Base-by-base conservation (phyloP, 345 rosid species). In the Euphorbia lathyris region DNA sequence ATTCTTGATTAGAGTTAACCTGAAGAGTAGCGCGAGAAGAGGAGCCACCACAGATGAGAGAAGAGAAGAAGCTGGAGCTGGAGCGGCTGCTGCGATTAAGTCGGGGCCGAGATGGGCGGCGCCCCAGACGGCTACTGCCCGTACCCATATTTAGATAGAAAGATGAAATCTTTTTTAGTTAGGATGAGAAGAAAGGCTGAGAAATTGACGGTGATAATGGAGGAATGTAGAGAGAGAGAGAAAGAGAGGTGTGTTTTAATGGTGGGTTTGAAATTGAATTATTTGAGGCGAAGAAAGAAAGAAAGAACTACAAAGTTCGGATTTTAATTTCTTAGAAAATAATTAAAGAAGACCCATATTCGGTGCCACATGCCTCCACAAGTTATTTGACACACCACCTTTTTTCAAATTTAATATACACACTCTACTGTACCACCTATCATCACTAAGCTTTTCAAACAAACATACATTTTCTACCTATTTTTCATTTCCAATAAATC, bases 31-130 rank as follows among this genome's bases (percentile, higher is more conserved):
- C 69, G 42, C 73, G 82, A 56, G 87, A 83, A 27, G 85, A 72
- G 53, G 85, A 81, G 72, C 87, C 69, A 56, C 90, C 85, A 36
- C 93, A 88, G 71, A 68, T 20, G 75, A 83, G 32, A 60, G 83
- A 62, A 63, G 84, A 83, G 36, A 83, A 76, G 32, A 83, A 30
- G 40, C 65, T 59, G 66, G 77, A 70, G 58, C 72, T 2, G 38
- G 38, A 34, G 38, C 38, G 73, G 52, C 64, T 68, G 50, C 76
- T 16, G 66, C 80, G 79, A 77, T 68, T 79, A 65, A 50, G 63
- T 34, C 81, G 77, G 63, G 77, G 34, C 69, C 76, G 64, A n/a
- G 78, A 47, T 20, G 70, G 76, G 68, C 66, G 77, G 63, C 83
- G 67, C 73, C 78, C 79, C 62, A 71, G 52, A 48, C 85, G 78